A percentile compares a stretch with the other conserved stretches of the same genome.
Evolutionary conservation across 2,329 filamentous ascomycete genomes (phyloP).

Genomic region (Alternaria arbusti): DNA sequence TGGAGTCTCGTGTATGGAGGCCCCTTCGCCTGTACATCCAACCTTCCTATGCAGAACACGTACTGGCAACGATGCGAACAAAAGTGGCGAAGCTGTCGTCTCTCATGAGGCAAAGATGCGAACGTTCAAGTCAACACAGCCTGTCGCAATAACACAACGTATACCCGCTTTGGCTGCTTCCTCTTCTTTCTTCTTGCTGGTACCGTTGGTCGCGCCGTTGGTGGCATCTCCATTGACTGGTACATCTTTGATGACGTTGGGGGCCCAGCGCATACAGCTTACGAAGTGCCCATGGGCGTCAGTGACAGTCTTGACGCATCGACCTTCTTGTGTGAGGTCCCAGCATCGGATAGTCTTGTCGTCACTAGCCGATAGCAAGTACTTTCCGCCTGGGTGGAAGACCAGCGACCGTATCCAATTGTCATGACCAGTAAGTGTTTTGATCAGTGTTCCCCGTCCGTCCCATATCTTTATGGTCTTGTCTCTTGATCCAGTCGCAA

Average conservation of each 20-base stretch:
- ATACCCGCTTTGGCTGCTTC: slow-evolving; percentile 67
- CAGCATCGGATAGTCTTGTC: slow-evolving; percentile 94
- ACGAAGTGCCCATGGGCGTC: slow-evolving; percentile 86
- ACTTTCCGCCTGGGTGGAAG: slow-evolving; percentile 92
- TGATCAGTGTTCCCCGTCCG: slow-evolving; percentile 80
- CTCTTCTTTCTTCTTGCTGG: slow-evolving; percentile 59
- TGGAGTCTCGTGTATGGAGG: slow-evolving; percentile 1
- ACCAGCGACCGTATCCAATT: slow-evolving; percentile 89
- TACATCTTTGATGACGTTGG: slow-evolving; percentile 70
- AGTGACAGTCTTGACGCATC: slow-evolving; percentile 81
- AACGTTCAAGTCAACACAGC: slow-evolving; percentile 81
- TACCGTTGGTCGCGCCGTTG: slow-evolving; percentile 54
- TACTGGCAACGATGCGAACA: slow-evolving; percentile 5
- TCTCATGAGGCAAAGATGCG: slow-evolving; percentile 72
- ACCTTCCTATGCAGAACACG: slow-evolving; percentile 10
- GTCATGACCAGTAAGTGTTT: slow-evolving; percentile 85
- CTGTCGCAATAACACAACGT: slow-evolving; percentile 84
- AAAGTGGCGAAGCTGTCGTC: background rate
- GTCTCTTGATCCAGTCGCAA: slow-evolving; percentile 87
- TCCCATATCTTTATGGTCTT: slow-evolving; percentile 94
- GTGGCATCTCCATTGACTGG: slow-evolving; percentile 49
- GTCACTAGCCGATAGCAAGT: slow-evolving; percentile 82
- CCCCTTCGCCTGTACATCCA: slow-evolving; percentile 12
- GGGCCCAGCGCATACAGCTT: slow-evolving; percentile 86
- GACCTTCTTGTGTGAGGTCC: slow-evolving; percentile 89